phyloP scores from a whole-genome alignment of 2,329 filamentous ascomycete genomes.

The Pseudomassariella vexata region DNA sequence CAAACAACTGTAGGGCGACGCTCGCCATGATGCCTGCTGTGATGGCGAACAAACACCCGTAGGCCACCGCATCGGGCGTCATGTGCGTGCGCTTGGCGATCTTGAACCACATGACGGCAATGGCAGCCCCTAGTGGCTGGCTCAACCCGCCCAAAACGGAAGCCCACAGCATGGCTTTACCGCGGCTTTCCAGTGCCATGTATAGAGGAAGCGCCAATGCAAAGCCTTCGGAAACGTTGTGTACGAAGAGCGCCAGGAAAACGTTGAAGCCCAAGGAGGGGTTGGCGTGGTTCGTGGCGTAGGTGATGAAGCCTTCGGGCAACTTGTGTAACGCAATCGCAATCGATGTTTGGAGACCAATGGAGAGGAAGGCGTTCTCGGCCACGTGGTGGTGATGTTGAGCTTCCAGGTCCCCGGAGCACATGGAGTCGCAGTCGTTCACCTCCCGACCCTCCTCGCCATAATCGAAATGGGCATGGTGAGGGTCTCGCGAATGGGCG shows the following conservation, averaged over 20 bases:
- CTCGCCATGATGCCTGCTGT: conserved; percentile 95
- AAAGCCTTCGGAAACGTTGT: conserved; percentile 97
- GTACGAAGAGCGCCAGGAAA: conserved; percentile 92
- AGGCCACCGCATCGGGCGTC: conserved; percentile 50
- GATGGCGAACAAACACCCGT: conserved; percentile 78
- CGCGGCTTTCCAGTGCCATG: conserved; percentile 76
- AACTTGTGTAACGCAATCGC: conserved; percentile 96
- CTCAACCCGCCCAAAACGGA: conserved; percentile 78
- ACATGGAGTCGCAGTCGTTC: conserved; percentile 17
- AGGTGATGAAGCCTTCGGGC: conserved; percentile 82
- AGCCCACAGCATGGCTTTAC: conserved; percentile 79
- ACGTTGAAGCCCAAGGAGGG: conserved; percentile 83
- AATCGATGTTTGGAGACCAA: conserved; percentile 92
- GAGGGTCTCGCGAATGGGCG: conserved; percentile 21
- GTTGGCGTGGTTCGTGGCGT: conserved; percentile 94
- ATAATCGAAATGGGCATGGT: conserved; percentile 28
- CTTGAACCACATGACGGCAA: conserved; percentile 83
- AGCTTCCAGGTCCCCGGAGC: conserved; percentile 37
- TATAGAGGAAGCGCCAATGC: conserved; percentile 89
- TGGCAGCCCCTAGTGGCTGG: conserved; percentile 78
- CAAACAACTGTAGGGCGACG: conserved; percentile 83
- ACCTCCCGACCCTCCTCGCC: conserved; percentile 8
- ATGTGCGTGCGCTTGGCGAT: conserved; percentile 50
- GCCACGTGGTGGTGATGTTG: conserved; percentile 92
- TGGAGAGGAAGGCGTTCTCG: conserved; percentile 85